These are phyloP conservation scores for Volutella citrinella DNA, from an alignment of 2,329 filamentous ascomycete species.

Conservation along the genomic window DNA sequence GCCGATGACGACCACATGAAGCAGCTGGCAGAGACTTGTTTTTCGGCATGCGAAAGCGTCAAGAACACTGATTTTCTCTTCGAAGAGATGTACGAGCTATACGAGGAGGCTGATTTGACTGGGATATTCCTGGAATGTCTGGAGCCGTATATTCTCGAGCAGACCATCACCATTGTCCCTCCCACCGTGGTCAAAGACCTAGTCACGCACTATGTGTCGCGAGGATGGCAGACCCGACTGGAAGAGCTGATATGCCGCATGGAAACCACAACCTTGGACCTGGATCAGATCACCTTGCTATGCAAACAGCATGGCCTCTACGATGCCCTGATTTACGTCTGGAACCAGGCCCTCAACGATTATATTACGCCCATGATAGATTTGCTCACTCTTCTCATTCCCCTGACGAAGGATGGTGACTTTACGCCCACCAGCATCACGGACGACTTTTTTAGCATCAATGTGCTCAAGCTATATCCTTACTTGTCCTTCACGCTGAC, in stretches of 20 bases:
- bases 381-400: constrained; percentile 66
- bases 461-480: constrained; percentile 88
- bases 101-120: constrained; percentile 71
- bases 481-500: constrained; percentile 92
- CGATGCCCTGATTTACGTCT: constrained; percentile 93
- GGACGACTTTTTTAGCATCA: constrained; percentile 60
- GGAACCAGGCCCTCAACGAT: constrained; percentile 86
- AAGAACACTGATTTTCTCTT: constrained; percentile 81
- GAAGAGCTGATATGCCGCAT: constrained; percentile 96
- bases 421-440: constrained; percentile 53
- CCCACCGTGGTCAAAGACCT: constrained; percentile 83
- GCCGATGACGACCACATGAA: constrained; percentile 61
- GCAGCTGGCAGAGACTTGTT: constrained; percentile 79
- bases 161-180: constrained; percentile 70
- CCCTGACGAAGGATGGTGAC: constrained; percentile 55
- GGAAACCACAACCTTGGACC: constrained; percentile 84
- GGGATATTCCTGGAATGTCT: constrained; percentile 83
- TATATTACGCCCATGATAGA: constrained; percentile 90
- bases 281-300: constrained; percentile 85
- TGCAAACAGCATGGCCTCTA: constrained; percentile 93
- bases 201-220: constrained; percentile 75
- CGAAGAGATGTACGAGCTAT: constrained; percentile 86
- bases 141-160: constrained; percentile 82
- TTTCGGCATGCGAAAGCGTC: constrained; percentile 77
- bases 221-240: constrained; percentile 71